Evolutionary conservation across 2,329 filamentous ascomycete genomes (phyloP), one percentile per base, ranked within the genome.

Genomic region (Penicillium crustosum): DNA sequence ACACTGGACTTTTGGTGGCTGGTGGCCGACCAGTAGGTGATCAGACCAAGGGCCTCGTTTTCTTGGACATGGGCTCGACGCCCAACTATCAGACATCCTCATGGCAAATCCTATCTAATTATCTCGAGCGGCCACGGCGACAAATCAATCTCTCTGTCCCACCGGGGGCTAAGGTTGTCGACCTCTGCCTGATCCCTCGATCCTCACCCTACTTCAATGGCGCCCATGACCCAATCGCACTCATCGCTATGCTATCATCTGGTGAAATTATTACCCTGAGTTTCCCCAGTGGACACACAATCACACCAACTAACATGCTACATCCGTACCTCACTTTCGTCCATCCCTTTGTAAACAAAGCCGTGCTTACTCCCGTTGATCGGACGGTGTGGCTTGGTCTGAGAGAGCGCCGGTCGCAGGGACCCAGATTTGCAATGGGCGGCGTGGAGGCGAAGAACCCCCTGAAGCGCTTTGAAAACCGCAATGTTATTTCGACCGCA

Each of bases 41-140:
- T 39, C 80, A 85, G 5, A 83, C 86, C 6, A 92, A 90, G 73
- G 91, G 90, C 6, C 75, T 99, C 60, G 96, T 90, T 0, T 93
- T 97, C 63, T 82, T 97, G 57, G 94, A 99, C 65, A 81, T 99
- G 57, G 94, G 94, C 2, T 78, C 87, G 48, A 97, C 93, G 7
- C 94, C 94, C 1, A 87, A 91, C 49, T 97, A 97, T 76, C 87
- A 91, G 36, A 97, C 94, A 5, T 93, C 93, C 10, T 87, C 90
- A 4, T 97, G 93, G 91, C 90, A 95, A 69, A 76, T 89, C 0
- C 82, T 99, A 0, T 82, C 87, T 0, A 85, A 87, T 42, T 91
- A 97, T 74, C 89, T 96, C 67, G 85, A 88, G 61, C 87, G 86
- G n/a, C 83, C 85, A 6, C 95, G 91, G 70, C 81, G 85, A 19